Evolutionary conservation across 2,329 filamentous ascomycete species (phyloP).

Genomic region (Orbilia ellipsospora): DNA sequence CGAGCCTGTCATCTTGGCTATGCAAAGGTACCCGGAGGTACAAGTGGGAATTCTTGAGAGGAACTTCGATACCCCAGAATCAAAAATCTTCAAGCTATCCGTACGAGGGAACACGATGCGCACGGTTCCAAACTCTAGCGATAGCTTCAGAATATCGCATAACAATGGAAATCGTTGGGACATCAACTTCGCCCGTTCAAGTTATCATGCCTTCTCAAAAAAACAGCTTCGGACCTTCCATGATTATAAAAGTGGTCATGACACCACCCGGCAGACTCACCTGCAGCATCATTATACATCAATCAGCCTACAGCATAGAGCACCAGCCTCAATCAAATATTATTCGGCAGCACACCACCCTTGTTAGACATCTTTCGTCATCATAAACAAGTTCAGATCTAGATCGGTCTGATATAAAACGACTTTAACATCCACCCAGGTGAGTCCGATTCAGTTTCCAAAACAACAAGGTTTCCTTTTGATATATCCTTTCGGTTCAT

Average conservation of each 20-base stretch:
- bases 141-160: slow-evolving; percentile 35
- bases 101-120: background rate
- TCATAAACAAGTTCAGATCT: slow-evolving; percentile 19
- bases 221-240: slow-evolving; percentile 50
- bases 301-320: slow-evolving; percentile 54
- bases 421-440: slow-evolving; percentile 43
- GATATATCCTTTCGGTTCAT: slow-evolving; percentile 11
- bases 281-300: slow-evolving; percentile 49
- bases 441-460: slow-evolving; percentile 28
- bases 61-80: slow-evolving; percentile 23
- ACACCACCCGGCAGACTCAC: slow-evolving; percentile 54
- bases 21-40: slow-evolving; percentile 51
- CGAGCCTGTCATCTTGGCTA: slow-evolving; percentile 43
- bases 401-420: slow-evolving; percentile 49
- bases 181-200: slow-evolving; percentile 46
- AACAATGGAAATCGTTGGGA: slow-evolving; percentile 24
- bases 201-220: slow-evolving; percentile 44
- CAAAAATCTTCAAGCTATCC: slow-evolving; percentile 12
- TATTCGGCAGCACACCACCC: slow-evolving; percentile 42
- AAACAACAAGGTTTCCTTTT: slow-evolving; percentile 26
- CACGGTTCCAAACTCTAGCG: slow-evolving; percentile 23
- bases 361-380: slow-evolving; percentile 30
- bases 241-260: slow-evolving; percentile 56
- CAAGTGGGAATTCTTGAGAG: slow-evolving; percentile 25
- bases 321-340: slow-evolving; percentile 51